These are phyloP conservation scores for Puya raimondii DNA, from an alignment of 176 grass and related monocot genomes.

Conservation along the genomic window DNA sequence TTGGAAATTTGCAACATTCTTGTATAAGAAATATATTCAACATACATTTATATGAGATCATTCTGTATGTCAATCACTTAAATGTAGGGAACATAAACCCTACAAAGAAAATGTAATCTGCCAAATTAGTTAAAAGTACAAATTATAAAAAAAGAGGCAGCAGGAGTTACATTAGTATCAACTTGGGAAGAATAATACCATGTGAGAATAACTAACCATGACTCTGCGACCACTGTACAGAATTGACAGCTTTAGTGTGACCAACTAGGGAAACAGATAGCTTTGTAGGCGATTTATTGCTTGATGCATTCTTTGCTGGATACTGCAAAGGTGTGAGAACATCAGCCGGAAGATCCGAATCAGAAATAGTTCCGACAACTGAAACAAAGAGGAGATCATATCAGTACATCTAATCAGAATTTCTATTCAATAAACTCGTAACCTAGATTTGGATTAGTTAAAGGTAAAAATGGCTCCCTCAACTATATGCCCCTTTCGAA, in stretches of 20 bases:
- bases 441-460: neutral
- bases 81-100: neutral
- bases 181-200: conserved; percentile 11
- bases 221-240: conserved; percentile 60
- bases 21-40: no score
- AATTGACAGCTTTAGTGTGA: conserved; percentile 65
- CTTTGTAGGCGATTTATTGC: conserved; percentile 27
- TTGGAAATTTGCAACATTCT: no score
- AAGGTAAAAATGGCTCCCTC: neutral
- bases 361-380: conserved; percentile 37
- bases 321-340: conserved; percentile 37
- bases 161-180: neutral
- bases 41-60: no score
- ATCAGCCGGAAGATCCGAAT: conserved; percentile 47
- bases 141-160: neutral
- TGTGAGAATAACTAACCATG: conserved; percentile 38
- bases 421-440: neutral
- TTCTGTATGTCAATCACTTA: no score
- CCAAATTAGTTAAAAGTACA: neutral
- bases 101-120: neutral
- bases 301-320: conserved; percentile 26
- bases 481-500: neutral
- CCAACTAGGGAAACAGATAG: conserved; percentile 42
- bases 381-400: conserved; percentile 18
- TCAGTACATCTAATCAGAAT: conserved; percentile 16